Percentiles rank a stretch among this genome's conserved stretches.
phyloP scores from a whole-genome alignment of 768 basidiomycete genomes.

The Psilocybe cyanescens region DNA sequence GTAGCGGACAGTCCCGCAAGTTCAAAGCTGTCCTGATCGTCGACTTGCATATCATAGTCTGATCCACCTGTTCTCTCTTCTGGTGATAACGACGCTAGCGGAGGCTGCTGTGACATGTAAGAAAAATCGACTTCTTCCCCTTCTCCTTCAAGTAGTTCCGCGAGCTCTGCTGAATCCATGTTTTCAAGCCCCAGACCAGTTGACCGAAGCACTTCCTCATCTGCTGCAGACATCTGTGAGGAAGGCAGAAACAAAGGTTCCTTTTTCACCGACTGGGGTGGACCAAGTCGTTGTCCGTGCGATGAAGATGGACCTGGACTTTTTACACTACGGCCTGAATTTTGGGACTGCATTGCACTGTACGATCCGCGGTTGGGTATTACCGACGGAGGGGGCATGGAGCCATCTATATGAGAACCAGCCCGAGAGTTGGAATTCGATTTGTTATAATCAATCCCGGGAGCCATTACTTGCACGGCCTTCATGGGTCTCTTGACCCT shows the following conservation, averaged over 20 bases:
- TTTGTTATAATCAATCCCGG: constrained; percentile 18
- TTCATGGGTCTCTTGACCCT: constrained; percentile 58
- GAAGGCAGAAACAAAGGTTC: constrained; percentile 53
- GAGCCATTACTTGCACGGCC: constrained; percentile 44
- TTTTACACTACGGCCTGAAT: background rate
- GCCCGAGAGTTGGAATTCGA: constrained; percentile 24
- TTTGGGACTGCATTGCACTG: constrained; percentile 1
- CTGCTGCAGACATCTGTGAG: constrained; percentile 64
- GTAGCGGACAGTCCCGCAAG: constrained; percentile 43
- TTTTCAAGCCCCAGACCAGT: constrained; percentile 71
- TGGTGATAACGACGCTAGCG: background rate
- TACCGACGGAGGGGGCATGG: constrained; percentile 45
- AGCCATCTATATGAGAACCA: constrained; percentile 28
- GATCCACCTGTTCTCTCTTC: background rate
- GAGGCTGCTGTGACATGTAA: constrained; percentile 30
- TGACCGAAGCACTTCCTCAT: constrained; percentile 53
- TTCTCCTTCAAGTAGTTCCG: constrained; percentile 61
- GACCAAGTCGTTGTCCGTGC: constrained; percentile 7
- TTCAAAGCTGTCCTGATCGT: constrained; percentile 35
- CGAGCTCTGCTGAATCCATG: constrained; percentile 67
- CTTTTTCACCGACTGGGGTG: constrained; percentile 25
- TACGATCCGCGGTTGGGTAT: constrained; percentile 20
- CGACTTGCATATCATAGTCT: constrained; percentile 25
- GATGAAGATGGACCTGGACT: background rate
- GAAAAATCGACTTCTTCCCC: constrained; percentile 57